Evolutionary conservation across 345 rosid species (phyloP), one percentile per base, ranked within the genome.

Genomic region (Moricandia arvensis): DNA sequence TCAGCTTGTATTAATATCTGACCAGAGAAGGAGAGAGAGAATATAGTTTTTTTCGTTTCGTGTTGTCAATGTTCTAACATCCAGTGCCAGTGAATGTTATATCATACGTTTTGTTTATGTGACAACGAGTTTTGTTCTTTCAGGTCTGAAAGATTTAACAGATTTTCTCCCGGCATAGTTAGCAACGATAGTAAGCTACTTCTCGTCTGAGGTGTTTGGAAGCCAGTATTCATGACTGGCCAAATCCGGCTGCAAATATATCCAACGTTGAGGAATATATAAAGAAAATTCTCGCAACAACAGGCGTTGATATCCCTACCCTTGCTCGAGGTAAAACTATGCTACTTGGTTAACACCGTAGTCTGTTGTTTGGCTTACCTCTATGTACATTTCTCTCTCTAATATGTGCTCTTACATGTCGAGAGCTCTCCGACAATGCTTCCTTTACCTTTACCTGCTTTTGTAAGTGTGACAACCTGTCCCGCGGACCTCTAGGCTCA

Each of bases 161-260:
- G 97, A 94, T 86, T 90, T 87, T 82, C 92, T 94, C 31, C 98
- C 98, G n/a, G 98, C 97, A 61, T 85, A 88, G 77, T 81, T 94
- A 82, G 89, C 93, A 59, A 83, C 98, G 11, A 92, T 91, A 21
- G 96, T 87, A 29, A 91, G 97, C 87, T 94, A 89, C 84, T 90
- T 94, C 83, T 92, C 98, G 4, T 90, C 98, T 45, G 98, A 94
- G 81, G 93, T 94, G 88, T 94, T 68, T 94, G 97, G 98, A 94
- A 90, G 77, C 96, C 98, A 7, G 98, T 73, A 54, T 87, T 80
- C 74, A 94, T 94, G 98, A 94, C 83, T 94, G 98, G 98, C 98
- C 98, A 1, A 94, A 97, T 80, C 97, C 98, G 58, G 97, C 97
- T 66, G 87, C 93, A 67, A 94, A 91, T 80, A 81, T 90, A 68